These are phyloP conservation scores for Mikania micrantha DNA, from an alignment of 129 eudicot genomes.

Conservation along the genomic window DNA sequence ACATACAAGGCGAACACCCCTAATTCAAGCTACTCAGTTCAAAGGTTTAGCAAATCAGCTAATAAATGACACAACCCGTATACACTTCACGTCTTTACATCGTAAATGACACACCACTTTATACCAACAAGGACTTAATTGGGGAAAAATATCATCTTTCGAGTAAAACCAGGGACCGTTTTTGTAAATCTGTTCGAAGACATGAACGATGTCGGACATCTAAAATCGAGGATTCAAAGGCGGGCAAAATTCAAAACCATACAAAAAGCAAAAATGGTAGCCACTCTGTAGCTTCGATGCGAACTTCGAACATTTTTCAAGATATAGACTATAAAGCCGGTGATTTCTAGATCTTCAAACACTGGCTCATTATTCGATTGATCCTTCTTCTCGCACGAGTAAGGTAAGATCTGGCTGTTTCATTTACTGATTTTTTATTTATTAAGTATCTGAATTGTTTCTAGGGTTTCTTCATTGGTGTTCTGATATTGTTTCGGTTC, in stretches of 20 bases:
- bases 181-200: not conserved
- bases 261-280: constrained; percentile 4
- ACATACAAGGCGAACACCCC: too few species aligned
- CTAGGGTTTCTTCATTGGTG: not conserved
- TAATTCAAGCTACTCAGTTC: too few species aligned
- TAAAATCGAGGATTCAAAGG: not conserved
- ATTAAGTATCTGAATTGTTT: not conserved
- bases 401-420: constrained; percentile 1
- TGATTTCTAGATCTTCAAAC: constrained; percentile 7
- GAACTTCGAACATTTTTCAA: not conserved
- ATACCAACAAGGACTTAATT: not conserved
- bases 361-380: not conserved
- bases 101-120: too few species aligned
- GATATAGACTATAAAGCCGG: too few species aligned
- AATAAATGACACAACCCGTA: too few species aligned
- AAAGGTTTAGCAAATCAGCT: too few species aligned
- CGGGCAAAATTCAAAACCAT: constrained; percentile 19
- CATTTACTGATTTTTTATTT: not conserved
- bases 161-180: constrained; percentile 13
- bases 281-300: not conserved
- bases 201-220: not conserved
- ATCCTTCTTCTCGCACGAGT: constrained; percentile 1
- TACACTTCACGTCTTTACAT: too few species aligned
- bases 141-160: not conserved
- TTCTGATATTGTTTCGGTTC: too few species aligned